These are phyloP conservation scores for Arthrobotrys sinensis DNA, from an alignment of 2,329 filamentous ascomycete species.

Conservation along the genomic window DNA sequence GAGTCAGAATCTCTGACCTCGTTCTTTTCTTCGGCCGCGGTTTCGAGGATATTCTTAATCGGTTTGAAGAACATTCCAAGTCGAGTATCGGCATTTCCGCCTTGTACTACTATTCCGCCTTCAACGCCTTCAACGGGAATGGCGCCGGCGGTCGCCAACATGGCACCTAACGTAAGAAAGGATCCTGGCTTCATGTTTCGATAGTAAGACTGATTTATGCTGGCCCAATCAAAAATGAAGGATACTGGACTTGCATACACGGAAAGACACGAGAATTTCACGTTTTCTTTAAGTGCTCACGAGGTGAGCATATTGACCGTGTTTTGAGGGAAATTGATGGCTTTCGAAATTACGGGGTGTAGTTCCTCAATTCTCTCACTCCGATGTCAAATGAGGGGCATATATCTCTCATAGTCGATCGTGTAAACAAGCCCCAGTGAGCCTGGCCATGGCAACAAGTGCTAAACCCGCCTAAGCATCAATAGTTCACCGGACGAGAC, in stretches of 20 bases:
- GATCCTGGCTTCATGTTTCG: conserved; percentile 32
- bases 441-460: too few species aligned
- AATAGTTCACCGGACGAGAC: too few species aligned
- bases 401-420: too few species aligned
- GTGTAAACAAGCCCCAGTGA: too few species aligned
- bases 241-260: background rate
- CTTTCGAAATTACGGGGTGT: background rate
- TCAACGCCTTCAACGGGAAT: conserved; percentile 46
- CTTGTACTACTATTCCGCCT: conserved; percentile 49
- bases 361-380: background rate
- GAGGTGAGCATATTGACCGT: conserved; percentile 8
- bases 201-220: background rate
- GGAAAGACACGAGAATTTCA: background rate
- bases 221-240: background rate
- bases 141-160: conserved; percentile 12
- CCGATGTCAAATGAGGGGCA: background rate
- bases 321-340: conserved; percentile 41
- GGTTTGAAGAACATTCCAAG: conserved; percentile 54
- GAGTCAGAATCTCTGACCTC: background rate
- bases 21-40: background rate
- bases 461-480: too few species aligned
- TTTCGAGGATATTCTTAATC: conserved; percentile 32
- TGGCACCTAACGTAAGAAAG: conserved; percentile 10
- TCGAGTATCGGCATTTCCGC: conserved; percentile 46
- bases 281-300: background rate